Percentiles rank a stretch among this genome's conserved stretches.
phyloP scores from a whole-genome alignment of 2,329 filamentous ascomycete species.

The Fusarium chaquense region DNA sequence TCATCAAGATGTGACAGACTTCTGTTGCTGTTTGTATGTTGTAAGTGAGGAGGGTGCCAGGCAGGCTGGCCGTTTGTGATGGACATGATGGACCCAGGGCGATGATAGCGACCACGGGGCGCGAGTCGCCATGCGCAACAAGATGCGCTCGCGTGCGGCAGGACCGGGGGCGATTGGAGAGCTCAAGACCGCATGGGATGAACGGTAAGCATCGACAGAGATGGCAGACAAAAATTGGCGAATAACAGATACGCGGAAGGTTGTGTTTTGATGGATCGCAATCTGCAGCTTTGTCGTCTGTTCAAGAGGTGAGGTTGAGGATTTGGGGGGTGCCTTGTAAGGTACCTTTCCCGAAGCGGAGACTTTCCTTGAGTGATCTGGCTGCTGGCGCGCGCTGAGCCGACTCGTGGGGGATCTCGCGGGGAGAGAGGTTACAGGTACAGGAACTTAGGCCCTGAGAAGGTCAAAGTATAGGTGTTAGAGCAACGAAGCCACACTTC shows the following conservation, averaged over 20 bases:
- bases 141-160: conserved; percentile 65
- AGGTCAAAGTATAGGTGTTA: conserved; percentile 21
- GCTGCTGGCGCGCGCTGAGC: conserved; percentile 40
- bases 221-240: conserved; percentile 59
- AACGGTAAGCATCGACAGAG: conserved; percentile 66
- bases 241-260: conserved; percentile 56
- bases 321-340: conserved; percentile 57
- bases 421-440: conserved; percentile 38
- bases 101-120: conserved; percentile 62
- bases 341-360: conserved; percentile 56
- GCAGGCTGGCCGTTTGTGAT: conserved; percentile 73
- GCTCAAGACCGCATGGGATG: conserved; percentile 63
- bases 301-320: conserved; percentile 69
- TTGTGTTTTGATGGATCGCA: conserved; percentile 65
- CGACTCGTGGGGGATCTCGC: conserved; percentile 31
- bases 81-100: conserved; percentile 70
- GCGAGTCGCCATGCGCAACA: conserved; percentile 68
- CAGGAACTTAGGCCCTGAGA: conserved; percentile 42
- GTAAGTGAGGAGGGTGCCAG: conserved; percentile 71
- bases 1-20: conserved; percentile 72
- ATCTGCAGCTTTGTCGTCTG: conserved; percentile 63
- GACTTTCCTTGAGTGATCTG: conserved; percentile 50
- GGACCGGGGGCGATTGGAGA: conserved; percentile 59
- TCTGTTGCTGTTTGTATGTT: conserved; percentile 60
- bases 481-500: conserved; percentile 6